Conservation (phyloP, 148 eudicot genomes). For the Silene latifolia region DNA sequence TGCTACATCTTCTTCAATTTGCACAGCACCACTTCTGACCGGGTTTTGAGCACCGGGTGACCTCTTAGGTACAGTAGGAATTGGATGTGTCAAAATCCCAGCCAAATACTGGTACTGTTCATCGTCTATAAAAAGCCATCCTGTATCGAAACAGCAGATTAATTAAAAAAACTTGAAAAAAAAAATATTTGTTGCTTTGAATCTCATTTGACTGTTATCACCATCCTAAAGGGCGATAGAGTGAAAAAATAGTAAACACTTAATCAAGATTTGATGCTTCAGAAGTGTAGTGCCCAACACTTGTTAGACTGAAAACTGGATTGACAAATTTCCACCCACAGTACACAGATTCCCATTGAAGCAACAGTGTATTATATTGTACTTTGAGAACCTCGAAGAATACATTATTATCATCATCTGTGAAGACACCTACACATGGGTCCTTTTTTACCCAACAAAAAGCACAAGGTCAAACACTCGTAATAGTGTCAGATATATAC, state of each 20-base stretch:
- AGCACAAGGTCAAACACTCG: not conserved
- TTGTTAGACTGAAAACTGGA: not conserved
- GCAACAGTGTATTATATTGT: not conserved
- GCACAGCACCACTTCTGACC: conserved; percentile 30
- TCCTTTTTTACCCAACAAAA: not conserved
- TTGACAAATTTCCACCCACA: not conserved
- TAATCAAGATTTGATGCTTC: not conserved
- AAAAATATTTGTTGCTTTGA: not conserved
- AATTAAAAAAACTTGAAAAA: not conserved
- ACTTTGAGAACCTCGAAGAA: not conserved
- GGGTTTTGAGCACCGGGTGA: conserved; percentile 29
- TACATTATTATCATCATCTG: not conserved
- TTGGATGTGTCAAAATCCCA: conserved; percentile 45
- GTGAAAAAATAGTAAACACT: not conserved
- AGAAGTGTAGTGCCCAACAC: not conserved
- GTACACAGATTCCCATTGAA: not conserved
- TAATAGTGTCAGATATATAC: not conserved
- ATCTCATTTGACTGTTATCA: not conserved
- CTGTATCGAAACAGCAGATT: conserved; percentile 36
- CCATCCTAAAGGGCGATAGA: not conserved
- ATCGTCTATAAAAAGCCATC: conserved; percentile 72
- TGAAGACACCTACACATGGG: not conserved
- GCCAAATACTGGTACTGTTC: conserved; percentile 64
- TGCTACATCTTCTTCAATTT: conserved; percentile 60
- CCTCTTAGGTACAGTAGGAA: conserved; percentile 24